Conservation (phyloP, 805 yeast species). For the Lipomyces starkeyi region DNA sequence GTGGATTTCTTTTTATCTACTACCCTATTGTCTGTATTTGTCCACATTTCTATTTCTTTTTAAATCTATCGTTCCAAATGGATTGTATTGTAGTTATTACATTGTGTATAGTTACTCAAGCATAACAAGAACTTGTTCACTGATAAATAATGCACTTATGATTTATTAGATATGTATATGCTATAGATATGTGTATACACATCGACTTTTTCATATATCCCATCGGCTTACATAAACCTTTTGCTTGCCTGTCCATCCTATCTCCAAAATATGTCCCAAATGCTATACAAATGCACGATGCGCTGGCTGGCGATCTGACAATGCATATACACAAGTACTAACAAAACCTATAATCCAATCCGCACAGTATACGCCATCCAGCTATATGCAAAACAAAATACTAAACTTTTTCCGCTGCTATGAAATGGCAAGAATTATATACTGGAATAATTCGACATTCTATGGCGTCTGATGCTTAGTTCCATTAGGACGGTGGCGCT, state of each 20-base stretch:
- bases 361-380: background rate
- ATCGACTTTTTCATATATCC: background rate
- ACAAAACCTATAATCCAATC: background rate
- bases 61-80: background rate
- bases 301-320: background rate
- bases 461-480: conserved; percentile 26
- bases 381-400: background rate
- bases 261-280: background rate
- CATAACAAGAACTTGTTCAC: background rate
- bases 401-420: background rate
- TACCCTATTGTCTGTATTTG: background rate
- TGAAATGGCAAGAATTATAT: background rate
- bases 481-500: conserved; percentile 22
- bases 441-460: conserved; percentile 3
- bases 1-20: background rate
- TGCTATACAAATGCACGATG: background rate
- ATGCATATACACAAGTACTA: background rate
- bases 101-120: background rate
- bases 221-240: background rate
- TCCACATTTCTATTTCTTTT: background rate
- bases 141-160: background rate
- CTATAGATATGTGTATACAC: background rate
- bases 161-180: background rate
- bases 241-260: background rate
- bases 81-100: background rate